Percentiles rank a stretch among this genome's conserved stretches.
Conservation (phyloP, 2,329 filamentous ascomycete species). For the Fusarium denticulatum region DNA sequence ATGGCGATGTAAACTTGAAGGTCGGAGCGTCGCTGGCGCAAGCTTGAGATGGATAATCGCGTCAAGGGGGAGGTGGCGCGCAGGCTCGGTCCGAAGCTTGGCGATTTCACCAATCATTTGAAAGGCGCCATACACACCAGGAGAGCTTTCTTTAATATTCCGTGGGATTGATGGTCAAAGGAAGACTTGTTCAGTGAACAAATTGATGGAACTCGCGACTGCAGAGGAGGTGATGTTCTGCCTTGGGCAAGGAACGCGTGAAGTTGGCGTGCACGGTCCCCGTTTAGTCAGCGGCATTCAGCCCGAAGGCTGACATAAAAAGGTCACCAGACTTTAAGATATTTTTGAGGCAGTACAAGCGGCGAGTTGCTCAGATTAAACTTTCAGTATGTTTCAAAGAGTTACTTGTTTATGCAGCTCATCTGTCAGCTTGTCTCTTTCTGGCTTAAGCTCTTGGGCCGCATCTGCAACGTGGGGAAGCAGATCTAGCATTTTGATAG, state of each 20-base stretch:
- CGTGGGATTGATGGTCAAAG: constrained; percentile 33
- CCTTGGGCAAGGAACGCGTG: constrained; percentile 50
- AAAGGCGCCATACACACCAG: constrained; percentile 33
- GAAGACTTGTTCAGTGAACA: constrained; percentile 37
- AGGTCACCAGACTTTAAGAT: neutral
- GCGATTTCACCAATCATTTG: constrained; percentile 43
- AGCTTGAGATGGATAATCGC: constrained; percentile 36
- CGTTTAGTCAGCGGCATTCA: constrained; percentile 6
- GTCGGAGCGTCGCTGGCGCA: constrained; percentile 30
- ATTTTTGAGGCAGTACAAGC: neutral
- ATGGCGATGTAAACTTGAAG: constrained; percentile 18
- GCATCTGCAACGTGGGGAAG: constrained; percentile 23
- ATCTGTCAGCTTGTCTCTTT: constrained; percentile 13
- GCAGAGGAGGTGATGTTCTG: constrained; percentile 28
- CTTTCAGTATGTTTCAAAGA: neutral
- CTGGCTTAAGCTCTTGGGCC: constrained; percentile 14
- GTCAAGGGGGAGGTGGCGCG: constrained; percentile 46
- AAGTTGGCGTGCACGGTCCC: constrained; percentile 50
- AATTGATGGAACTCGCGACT: constrained; percentile 44
- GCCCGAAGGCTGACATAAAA: neutral
- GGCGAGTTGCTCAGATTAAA: neutral
- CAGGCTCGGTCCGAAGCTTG: constrained; percentile 45
- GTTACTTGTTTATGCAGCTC: constrained; percentile 6
- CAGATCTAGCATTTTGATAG: constrained; percentile 24
- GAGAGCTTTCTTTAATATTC: constrained; percentile 4